Evolutionary conservation across 1,284 basidiomycete species (phyloP).

Genomic region (Malassezia furfur): DNA sequence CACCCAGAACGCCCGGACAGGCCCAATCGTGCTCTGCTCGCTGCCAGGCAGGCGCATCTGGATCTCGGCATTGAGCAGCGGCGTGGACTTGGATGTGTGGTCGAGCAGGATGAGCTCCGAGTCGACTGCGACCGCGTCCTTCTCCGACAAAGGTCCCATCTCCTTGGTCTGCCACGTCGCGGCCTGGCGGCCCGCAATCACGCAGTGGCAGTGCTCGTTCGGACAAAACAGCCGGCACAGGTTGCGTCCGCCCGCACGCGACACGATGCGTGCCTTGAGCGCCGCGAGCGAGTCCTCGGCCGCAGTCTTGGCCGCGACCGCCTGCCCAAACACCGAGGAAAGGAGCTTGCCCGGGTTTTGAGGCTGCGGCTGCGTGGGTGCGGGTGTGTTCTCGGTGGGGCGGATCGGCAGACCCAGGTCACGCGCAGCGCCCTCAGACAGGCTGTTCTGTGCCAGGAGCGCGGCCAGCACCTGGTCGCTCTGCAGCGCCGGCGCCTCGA

Average conservation of each 20-base stretch:
- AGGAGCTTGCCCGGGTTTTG: slow-evolving; percentile 20
- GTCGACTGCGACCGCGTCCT: slow-evolving; percentile 1
- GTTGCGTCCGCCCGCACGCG: slow-evolving; percentile 30
- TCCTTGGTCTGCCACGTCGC: slow-evolving; percentile 37
- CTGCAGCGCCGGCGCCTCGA: neutral
- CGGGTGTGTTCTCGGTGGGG: neutral
- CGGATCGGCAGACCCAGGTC: slow-evolving; percentile 5
- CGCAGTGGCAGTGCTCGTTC: slow-evolving; percentile 38
- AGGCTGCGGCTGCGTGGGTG: neutral
- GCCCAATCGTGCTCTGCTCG: slow-evolving; percentile 3
- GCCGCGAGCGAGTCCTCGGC: slow-evolving; percentile 39
- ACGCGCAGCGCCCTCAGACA: slow-evolving; percentile 10
- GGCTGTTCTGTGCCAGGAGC: neutral
- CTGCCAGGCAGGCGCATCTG: neutral
- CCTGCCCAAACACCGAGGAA: slow-evolving; percentile 40
- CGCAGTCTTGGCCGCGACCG: slow-evolving; percentile 42
- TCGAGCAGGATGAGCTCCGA: neutral
- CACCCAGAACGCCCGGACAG: slow-evolving; percentile 31
- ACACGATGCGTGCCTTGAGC: slow-evolving; percentile 41
- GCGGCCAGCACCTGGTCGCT: slow-evolving; percentile 6
- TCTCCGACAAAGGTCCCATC: slow-evolving; percentile 32
- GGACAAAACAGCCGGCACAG: slow-evolving; percentile 40
- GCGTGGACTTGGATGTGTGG: neutral
- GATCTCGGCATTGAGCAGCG: neutral
- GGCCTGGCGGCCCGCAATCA: slow-evolving; percentile 25